These are phyloP conservation scores for Alternaria infectoria DNA, from an alignment of 2,329 filamentous ascomycete genomes.

Conservation along the genomic window DNA sequence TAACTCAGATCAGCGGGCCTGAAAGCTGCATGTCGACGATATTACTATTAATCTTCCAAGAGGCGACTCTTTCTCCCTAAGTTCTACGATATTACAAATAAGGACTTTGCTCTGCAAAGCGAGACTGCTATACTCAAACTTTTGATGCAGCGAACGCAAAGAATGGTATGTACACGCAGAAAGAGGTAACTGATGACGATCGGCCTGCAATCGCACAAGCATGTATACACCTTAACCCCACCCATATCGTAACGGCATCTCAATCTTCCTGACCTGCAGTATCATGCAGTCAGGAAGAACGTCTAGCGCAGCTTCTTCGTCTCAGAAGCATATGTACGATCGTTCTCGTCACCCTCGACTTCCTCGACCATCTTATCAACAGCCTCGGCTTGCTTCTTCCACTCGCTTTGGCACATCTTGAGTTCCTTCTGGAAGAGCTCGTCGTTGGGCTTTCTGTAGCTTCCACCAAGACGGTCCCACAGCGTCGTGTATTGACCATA, in stretches of 20 bases:
- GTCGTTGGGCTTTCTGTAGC: conserved; percentile 83
- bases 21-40: background rate
- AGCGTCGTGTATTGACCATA: conserved; percentile 94
- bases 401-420: conserved; percentile 83
- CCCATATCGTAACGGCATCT: conserved; percentile 10
- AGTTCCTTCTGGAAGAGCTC: conserved; percentile 84
- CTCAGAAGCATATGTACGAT: conserved; percentile 50
- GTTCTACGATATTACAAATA: conserved; percentile 8
- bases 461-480: conserved; percentile 87
- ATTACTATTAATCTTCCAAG: conserved; percentile 3
- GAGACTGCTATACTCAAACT: conserved; percentile 3
- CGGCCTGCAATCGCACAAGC: conserved; percentile 10
- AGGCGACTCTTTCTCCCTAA: background rate
- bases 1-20: background rate
- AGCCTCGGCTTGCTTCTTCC: conserved; percentile 76
- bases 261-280: background rate
- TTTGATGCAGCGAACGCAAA: conserved; percentile 9
- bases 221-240: background rate
- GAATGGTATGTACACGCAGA: conserved; percentile 14
- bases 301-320: conserved; percentile 47
- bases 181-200: background rate
- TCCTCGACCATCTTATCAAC: conserved; percentile 78
- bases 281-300: background rate
- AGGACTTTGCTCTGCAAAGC: background rate
- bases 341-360: conserved; percentile 66